Conservation (phyloP, 2,329 filamentous ascomycete species). For the Neonectria hederae region DNA sequence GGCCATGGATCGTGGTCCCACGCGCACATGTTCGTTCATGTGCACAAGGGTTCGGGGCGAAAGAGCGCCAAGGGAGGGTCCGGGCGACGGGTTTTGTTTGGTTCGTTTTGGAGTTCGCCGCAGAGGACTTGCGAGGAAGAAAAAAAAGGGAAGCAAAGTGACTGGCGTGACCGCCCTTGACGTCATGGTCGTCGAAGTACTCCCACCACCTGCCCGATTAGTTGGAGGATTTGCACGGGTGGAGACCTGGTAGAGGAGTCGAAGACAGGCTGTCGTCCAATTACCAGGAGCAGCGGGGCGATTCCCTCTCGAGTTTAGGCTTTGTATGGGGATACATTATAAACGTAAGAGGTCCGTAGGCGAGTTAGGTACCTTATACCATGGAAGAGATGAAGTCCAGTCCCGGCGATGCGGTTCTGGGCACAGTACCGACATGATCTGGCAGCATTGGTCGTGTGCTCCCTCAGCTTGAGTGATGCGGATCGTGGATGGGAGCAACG, state of each 20-base stretch:
- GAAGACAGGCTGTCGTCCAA: not conserved
- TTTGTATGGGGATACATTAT: conserved; percentile 13
- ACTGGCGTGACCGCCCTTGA: not conserved
- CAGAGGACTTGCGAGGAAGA: not conserved
- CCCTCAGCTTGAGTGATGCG: conserved; percentile 5
- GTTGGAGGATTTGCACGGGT: not conserved
- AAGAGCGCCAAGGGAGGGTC: conserved; percentile 4
- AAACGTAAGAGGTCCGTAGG: not conserved
- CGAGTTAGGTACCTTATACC: conserved; percentile 1
- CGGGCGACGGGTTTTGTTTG: not conserved
- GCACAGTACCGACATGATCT: not conserved
- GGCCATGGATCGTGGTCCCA: conserved; percentile 17
- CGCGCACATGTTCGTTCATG: conserved; percentile 4
- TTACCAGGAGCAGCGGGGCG: not conserved
- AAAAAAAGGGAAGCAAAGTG: not conserved
- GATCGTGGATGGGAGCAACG: not conserved
- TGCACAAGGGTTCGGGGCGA: conserved; percentile 12
- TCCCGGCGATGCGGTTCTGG: conserved; percentile 11
- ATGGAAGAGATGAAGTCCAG: not conserved
- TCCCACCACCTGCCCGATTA: conserved; percentile 21
- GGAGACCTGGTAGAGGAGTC: not conserved
- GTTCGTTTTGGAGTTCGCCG: conserved; percentile 1
- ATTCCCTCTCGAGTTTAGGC: not conserved
- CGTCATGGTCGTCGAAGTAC: conserved; percentile 10
- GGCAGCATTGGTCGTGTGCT: conserved; percentile 11